These are phyloP conservation scores for Verticillium isaacii DNA, from an alignment of 2,329 filamentous ascomycete species.

Conservation along the genomic window DNA sequence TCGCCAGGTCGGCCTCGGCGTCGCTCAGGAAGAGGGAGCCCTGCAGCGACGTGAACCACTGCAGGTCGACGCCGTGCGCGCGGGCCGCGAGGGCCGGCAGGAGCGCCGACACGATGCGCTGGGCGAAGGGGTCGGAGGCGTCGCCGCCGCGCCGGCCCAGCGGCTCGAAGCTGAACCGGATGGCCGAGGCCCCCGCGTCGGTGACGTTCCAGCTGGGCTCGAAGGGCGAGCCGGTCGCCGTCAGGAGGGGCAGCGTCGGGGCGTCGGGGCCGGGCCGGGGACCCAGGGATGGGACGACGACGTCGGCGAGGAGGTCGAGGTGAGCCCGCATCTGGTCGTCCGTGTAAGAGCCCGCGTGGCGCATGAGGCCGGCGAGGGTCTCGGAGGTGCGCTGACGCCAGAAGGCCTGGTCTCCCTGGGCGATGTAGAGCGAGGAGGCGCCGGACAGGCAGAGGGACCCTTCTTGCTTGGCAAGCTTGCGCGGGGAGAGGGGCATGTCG, in stretches of 20 bases:
- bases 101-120: slow-evolving; percentile 9
- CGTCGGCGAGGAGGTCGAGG: slow-evolving; percentile 8
- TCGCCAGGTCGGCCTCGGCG: slow-evolving; percentile 7
- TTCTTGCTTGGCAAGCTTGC: slow-evolving; percentile 6
- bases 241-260: slow-evolving; percentile 9
- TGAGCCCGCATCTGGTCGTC: slow-evolving; percentile 8
- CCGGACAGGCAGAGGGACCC: slow-evolving; percentile 1
- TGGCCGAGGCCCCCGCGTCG: slow-evolving; percentile 8
- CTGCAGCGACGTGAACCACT: slow-evolving; percentile 17
- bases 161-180: slow-evolving; percentile 13
- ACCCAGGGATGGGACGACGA: slow-evolving; percentile 11
- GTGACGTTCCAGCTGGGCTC: slow-evolving; percentile 12
- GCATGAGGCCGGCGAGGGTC: slow-evolving; percentile 10
- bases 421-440: slow-evolving; percentile 3
- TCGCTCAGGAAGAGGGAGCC: slow-evolving; percentile 15
- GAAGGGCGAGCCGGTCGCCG: slow-evolving; percentile 10
- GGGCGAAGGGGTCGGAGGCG: slow-evolving; percentile 9
- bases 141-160: slow-evolving; percentile 10
- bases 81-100: slow-evolving; percentile 8
- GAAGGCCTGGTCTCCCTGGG: slow-evolving; percentile 9
- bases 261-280: slow-evolving; percentile 6
- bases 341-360: slow-evolving; percentile 10
- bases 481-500: not conserved
- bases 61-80: slow-evolving; percentile 6
- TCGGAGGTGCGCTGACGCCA: slow-evolving; percentile 10